phyloP scores from a whole-genome alignment of 164 flowering plant genomes.

The Berberis thunbergii region DNA sequence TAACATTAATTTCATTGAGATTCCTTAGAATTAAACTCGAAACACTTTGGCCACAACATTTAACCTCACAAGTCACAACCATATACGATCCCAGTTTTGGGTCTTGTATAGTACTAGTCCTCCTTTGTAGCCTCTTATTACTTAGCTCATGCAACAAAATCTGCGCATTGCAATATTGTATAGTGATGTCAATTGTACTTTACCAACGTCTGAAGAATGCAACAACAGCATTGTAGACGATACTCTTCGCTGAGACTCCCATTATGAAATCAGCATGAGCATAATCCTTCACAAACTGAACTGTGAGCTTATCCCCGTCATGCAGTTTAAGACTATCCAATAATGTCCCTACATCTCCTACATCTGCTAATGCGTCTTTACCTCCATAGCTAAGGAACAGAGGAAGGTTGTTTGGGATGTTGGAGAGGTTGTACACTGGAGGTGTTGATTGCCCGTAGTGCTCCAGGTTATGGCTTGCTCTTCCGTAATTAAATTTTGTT shows the following conservation, averaged over 20 bases:
- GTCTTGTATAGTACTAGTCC: no score
- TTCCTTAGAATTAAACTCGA: no score
- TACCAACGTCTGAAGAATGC: constrained; percentile 41
- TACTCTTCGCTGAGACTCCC: constrained; percentile 50
- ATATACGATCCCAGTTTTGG: no score
- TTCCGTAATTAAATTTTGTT: constrained; percentile 47
- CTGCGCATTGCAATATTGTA: no score
- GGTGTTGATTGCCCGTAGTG: constrained; percentile 45
- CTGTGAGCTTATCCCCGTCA: constrained; percentile 41
- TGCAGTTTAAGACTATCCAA: constrained; percentile 54
- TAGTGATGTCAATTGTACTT: not conserved
- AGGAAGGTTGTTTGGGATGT: constrained; percentile 53
- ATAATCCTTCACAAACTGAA: constrained; percentile 45
- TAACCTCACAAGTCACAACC: no score
- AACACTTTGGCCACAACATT: no score
- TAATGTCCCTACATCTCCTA: constrained; percentile 34
- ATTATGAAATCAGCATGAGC: constrained; percentile 67
- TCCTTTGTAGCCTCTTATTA: no score
- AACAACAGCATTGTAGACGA: constrained; percentile 41
- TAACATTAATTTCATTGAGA: no score
- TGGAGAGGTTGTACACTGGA: constrained; percentile 50
- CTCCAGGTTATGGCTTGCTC: constrained; percentile 20
- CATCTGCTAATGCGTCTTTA: constrained; percentile 48
- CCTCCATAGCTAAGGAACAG: constrained; percentile 75
- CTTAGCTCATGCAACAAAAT: no score